Evolutionary conservation across 371 early-diverging fungal genomes (phyloP).

Genomic region (Mucor ambiguus): DNA sequence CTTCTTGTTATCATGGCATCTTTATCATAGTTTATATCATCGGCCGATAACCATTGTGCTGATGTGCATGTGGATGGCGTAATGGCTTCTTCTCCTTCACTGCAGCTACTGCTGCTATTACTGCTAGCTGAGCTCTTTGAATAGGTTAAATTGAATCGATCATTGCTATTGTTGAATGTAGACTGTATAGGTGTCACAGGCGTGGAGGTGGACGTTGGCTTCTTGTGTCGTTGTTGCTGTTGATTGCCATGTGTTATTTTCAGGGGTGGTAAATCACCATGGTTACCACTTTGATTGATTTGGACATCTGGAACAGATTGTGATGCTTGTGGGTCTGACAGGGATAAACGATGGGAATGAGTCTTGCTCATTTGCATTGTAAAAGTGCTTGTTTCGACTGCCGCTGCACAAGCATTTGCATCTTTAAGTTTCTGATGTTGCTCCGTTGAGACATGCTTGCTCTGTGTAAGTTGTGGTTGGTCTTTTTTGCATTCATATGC

Average conservation of each 20-base stretch:
- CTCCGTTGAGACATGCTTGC: neutral
- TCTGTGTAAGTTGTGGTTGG: neutral
- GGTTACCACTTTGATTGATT: neutral
- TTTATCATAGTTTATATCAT: neutral
- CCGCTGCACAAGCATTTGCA: neutral
- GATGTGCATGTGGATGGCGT: slow-evolving; percentile 1
- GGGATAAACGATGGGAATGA: neutral
- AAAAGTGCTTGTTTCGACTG: neutral
- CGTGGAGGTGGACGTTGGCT: neutral
- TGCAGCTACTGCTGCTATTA: neutral
- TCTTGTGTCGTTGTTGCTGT: neutral
- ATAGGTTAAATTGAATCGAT: neutral
- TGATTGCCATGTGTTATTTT: neutral
- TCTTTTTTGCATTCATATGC: neutral
- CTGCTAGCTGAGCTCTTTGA: neutral
- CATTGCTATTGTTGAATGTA: neutral
- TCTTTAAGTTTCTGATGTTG: neutral
- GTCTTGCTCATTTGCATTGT: neutral
- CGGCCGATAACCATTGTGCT: neutral
- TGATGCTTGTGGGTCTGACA: neutral
- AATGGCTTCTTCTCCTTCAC: slow-evolving; percentile 4
- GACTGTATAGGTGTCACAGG: neutral
- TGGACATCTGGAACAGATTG: neutral
- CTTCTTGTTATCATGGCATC: neutral
- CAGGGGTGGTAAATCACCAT: neutral